A percentile compares a stretch with the other conserved stretches of the same genome.
Evolutionary conservation across 768 basidiomycete genomes (phyloP).

Genomic region (Rhizopogon vulgaris): DNA sequence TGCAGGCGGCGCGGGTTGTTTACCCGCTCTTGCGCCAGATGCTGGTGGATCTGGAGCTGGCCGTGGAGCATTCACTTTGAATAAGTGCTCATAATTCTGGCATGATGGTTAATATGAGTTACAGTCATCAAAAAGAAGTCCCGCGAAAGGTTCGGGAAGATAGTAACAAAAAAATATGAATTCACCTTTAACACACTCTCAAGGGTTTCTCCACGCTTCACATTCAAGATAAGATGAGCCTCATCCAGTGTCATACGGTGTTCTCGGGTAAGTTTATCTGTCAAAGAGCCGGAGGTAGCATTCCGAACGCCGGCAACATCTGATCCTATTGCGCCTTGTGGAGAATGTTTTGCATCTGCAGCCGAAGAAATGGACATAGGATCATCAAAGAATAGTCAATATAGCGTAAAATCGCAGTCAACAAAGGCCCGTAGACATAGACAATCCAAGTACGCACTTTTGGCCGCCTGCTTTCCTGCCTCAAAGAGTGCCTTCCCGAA

Average conservation of each 20-base stretch:
- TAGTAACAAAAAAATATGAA: slow-evolving; percentile 1
- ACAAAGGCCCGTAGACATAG: background rate
- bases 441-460: slow-evolving; percentile 59
- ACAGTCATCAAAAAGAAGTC: background rate
- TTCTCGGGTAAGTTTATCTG: slow-evolving; percentile 77
- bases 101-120: background rate
- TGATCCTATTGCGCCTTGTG: slow-evolving; percentile 60
- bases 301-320: slow-evolving; percentile 71
- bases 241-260: slow-evolving; percentile 95
- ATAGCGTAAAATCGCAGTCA: background rate
- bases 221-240: slow-evolving; percentile 87
- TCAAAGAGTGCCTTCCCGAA: slow-evolving; percentile 88
- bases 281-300: slow-evolving; percentile 67
- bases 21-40: slow-evolving; percentile 31
- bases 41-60: slow-evolving; percentile 44
- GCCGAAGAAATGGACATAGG: background rate
- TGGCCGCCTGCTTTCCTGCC: slow-evolving; percentile 86
- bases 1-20: slow-evolving; percentile 34
- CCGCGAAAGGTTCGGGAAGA: background rate
- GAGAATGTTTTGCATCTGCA: slow-evolving; percentile 77
- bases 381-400: background rate
- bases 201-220: slow-evolving; percentile 64
- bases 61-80: slow-evolving; percentile 82
- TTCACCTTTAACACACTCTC: slow-evolving; percentile 71
- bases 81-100: slow-evolving; percentile 90